Conservation (phyloP, 2,329 filamentous ascomycete species). For the Dactylellina leptospora region DNA sequence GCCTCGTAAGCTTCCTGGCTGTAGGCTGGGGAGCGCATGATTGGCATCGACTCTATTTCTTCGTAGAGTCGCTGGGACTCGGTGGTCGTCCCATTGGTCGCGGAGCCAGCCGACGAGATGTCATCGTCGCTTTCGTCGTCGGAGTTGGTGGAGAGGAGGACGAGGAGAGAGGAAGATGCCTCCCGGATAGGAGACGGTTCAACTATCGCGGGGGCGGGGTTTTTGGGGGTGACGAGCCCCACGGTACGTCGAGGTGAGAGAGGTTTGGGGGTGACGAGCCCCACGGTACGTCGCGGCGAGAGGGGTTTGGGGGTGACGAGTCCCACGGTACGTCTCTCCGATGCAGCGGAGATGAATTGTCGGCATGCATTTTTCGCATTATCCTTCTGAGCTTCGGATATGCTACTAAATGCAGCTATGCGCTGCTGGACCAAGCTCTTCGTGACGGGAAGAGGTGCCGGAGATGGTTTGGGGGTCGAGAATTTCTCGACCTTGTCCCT, state of each 20-base stretch:
- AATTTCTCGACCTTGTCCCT: conserved; percentile 12
- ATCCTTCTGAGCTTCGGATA: conserved; percentile 15
- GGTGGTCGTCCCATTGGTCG: neutral
- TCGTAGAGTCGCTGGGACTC: conserved; percentile 24
- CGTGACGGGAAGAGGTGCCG: neutral
- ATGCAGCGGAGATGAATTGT: neutral
- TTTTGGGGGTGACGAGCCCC: neutral
- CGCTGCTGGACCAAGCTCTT: conserved; percentile 26
- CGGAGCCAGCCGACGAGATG: neutral
- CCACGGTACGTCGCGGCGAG: conserved; percentile 7
- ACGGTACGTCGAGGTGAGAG: neutral
- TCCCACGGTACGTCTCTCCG: neutral
- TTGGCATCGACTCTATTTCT: conserved; percentile 39
- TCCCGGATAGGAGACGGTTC: neutral
- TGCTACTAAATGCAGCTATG: conserved; percentile 22
- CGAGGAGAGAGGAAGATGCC: neutral
- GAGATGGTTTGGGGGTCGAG: neutral
- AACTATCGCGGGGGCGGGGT: neutral
- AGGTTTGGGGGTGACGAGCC: neutral
- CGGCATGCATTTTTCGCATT: conserved; percentile 5
- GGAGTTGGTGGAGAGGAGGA: neutral
- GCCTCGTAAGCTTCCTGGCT: neutral
- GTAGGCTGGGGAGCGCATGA: conserved; percentile 15
- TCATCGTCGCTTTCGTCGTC: neutral
- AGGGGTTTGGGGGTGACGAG: neutral